phyloP scores from a whole-genome alignment of 2,329 filamentous ascomycete species.

The Chaetomiaceae sp. region DNA sequence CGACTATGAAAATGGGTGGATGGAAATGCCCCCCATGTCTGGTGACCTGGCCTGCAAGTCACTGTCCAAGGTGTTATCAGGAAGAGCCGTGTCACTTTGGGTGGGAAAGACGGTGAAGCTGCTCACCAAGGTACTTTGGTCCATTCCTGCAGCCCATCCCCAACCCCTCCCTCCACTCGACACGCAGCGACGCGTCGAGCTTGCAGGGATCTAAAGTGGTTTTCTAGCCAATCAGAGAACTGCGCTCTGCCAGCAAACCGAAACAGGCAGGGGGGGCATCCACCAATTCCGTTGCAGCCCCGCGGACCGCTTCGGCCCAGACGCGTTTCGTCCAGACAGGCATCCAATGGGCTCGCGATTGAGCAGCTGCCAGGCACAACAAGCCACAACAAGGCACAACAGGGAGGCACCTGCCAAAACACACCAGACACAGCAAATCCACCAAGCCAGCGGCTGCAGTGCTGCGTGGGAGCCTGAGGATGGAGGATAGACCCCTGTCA shows the following conservation, averaged over 20 bases:
- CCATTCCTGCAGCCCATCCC: too few species aligned
- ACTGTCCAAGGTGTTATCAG: slow-evolving; percentile 6
- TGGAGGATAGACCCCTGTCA: slow-evolving; percentile 1
- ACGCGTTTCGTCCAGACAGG: slow-evolving; percentile 20
- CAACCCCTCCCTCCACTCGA: slow-evolving; percentile 2
- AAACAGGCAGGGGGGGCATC: slow-evolving; percentile 17
- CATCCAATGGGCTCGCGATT: slow-evolving; percentile 18
- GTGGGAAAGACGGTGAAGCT: slow-evolving; percentile 15
- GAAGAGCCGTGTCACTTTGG: not conserved
- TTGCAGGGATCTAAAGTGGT: slow-evolving; percentile 27
- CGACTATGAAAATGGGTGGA: too few species aligned
- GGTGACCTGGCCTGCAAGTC: slow-evolving; percentile 10
- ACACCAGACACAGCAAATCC: too few species aligned
- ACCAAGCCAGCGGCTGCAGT: slow-evolving; percentile 12
- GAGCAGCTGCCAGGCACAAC: slow-evolving; percentile 14
- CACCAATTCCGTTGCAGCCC: slow-evolving; percentile 18
- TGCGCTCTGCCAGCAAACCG: slow-evolving; percentile 12
- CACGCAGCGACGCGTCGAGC: slow-evolving; percentile 20
- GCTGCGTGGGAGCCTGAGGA: slow-evolving; percentile 14
- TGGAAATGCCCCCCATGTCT: not conserved
- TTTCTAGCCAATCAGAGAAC: slow-evolving; percentile 23
- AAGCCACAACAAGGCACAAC: slow-evolving; percentile 10
- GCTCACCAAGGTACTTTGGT: slow-evolving; percentile 13
- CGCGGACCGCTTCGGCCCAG: slow-evolving; percentile 9
- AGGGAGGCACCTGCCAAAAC: too few species aligned